These are phyloP conservation scores for Leccinum variicolor DNA, from an alignment of 768 basidiomycete genomes.

Conservation along the genomic window DNA sequence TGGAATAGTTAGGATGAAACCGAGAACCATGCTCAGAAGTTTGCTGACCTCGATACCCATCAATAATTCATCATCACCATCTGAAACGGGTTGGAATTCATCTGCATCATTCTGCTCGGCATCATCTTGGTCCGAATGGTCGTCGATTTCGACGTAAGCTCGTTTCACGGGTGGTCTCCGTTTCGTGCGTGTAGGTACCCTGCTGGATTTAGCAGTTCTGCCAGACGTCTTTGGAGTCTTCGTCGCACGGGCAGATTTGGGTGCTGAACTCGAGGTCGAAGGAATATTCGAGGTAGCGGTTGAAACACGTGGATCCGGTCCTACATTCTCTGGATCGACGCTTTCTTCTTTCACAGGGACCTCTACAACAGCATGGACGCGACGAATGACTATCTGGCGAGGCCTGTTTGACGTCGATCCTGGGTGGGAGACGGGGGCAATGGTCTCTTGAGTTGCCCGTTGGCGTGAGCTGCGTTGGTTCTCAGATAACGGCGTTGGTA, in stretches of 20 bases:
- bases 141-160: constrained; percentile 32
- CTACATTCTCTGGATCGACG: constrained; percentile 35
- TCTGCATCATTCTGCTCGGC: constrained; percentile 10
- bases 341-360: constrained; percentile 66
- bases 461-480: constrained; percentile 26
- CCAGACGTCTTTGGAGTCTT: constrained; percentile 12
- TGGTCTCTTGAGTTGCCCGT: constrained; percentile 12
- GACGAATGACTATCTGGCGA: constrained; percentile 46
- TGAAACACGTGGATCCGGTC: constrained; percentile 1
- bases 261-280: constrained; percentile 13
- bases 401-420: constrained; percentile 10
- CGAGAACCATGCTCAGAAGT: constrained; percentile 1
- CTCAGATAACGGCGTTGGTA: constrained; percentile 31
- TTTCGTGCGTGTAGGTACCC: constrained; percentile 10
- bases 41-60: constrained; percentile 53
- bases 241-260: neutral
- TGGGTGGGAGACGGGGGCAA: neutral
- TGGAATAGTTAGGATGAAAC: neutral
- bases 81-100: constrained; percentile 22
- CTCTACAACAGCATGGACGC: constrained; percentile 58
- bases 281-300: constrained; percentile 10
- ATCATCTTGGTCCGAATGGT: constrained; percentile 18
- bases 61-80: constrained; percentile 60
- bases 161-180: constrained; percentile 25
- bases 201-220: constrained; percentile 2